Base-by-base conservation (phyloP, 2,329 filamentous ascomycete species). In the Talaromyces albobiverticillius region DNA sequence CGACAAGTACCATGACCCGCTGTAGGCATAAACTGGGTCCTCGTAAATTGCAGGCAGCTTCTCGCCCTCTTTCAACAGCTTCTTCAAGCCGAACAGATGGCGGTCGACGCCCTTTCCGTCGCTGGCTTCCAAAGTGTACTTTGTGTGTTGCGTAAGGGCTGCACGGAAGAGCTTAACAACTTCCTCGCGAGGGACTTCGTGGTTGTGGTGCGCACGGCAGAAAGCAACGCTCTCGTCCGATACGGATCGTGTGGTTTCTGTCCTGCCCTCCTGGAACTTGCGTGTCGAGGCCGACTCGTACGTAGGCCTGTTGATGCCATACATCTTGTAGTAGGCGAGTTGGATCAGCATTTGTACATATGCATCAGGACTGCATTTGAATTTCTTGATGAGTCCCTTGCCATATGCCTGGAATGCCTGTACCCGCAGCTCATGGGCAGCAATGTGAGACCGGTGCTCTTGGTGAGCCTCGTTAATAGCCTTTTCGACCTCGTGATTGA, bases 301-400 rank as follows among this genome's bases (percentile, higher is more conserved):
- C 0, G 95, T 99, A 1, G 94, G 94, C 3, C 94, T 84, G 81
- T 92, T 96, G 81, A 92, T 90, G 80, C 94, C 94, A 76, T 95
- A 96, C 90, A 99, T 96, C 78, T 97, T 97, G 82, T 87, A 87
- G 81, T 99, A 99, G 36, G 94, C 94, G 51, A 97, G 85, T 75
- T 99, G 94, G 71, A 99, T 99, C 71, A 96, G 79, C 90, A 99
- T 94, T 76, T 99, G 94, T 40, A 97, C 91, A 73, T 95, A 99
- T 29, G 93, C 94, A 66, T 99, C 95, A 26, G 94, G 94, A 23
- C 89, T 95, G 83, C 90, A 96, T 78, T 91, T 95, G 85, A 99
- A 97, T 76, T 96, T 95, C 85, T 99, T 99, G 81, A 99, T 97
- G 58, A 99, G 79, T 23, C 90, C 91, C 79, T 99, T 99, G 71